A percentile compares a stretch with the other conserved stretches of the same genome.
Conservation (phyloP, 768 basidiomycete genomes). For the Boletellus ananas region DNA sequence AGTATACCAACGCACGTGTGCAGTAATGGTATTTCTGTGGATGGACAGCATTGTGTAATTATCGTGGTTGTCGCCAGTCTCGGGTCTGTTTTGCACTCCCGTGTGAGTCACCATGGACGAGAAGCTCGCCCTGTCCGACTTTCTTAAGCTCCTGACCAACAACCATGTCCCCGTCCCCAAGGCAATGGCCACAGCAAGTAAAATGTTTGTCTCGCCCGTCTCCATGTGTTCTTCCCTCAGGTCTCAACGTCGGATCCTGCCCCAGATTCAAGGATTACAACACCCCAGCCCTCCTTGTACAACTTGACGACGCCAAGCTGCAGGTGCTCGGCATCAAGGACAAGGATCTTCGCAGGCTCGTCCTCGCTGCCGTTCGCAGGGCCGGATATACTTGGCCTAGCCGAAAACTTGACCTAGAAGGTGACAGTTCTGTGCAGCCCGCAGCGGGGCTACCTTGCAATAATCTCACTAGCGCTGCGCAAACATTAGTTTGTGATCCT, state of each 20-base stretch:
- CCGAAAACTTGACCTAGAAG: conserved; percentile 18
- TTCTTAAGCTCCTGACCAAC: conserved; percentile 61
- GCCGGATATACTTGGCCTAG: conserved; percentile 47
- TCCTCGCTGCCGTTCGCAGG: conserved; percentile 58
- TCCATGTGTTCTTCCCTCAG: neutral
- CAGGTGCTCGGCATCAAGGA: conserved; percentile 53
- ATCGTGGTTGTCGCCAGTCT: neutral
- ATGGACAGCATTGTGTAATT: conserved; percentile 1
- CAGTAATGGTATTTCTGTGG: conserved; percentile 5
- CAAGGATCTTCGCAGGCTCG: conserved; percentile 60
- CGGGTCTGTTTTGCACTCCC: neutral
- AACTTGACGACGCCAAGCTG: conserved; percentile 60
- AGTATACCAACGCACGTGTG: conserved; percentile 21
- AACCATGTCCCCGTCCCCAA: conserved; percentile 55
- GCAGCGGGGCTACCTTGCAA: conserved; percentile 7
- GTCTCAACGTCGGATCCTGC: conserved; percentile 8
- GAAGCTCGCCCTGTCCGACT: conserved; percentile 60
- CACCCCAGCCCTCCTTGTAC: conserved; percentile 52
- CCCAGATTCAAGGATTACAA: conserved; percentile 69
- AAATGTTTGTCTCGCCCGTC: conserved; percentile 47
- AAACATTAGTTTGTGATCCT: conserved; percentile 28
- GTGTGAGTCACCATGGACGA: conserved; percentile 16
- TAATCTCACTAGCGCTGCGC: conserved; percentile 21
- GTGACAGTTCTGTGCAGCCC: neutral
- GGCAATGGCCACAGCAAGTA: conserved; percentile 67